phyloP scores from a whole-genome alignment of 768 basidiomycete genomes.

The Hypsizygus marmoreus region DNA sequence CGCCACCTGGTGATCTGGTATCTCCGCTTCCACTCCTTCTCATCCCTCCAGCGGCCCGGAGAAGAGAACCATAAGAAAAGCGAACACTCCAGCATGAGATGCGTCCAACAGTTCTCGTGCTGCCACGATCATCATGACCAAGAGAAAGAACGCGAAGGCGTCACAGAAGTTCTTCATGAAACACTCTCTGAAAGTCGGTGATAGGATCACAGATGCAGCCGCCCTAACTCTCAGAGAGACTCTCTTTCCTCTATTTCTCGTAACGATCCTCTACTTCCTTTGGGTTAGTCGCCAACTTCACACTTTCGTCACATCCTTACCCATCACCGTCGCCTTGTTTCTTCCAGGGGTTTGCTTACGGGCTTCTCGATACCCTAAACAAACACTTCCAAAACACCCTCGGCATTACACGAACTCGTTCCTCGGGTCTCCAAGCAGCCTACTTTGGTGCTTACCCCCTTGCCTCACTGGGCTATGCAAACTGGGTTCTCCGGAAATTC shows the following conservation, averaged over 20 bases:
- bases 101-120: not conserved
- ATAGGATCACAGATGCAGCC: constrained; percentile 33
- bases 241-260: constrained; percentile 33
- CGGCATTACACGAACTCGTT: constrained; percentile 33
- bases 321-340: not conserved
- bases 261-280: constrained; percentile 37
- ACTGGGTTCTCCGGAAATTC: constrained; percentile 33
- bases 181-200: constrained; percentile 33
- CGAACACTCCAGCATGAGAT: not conserved
- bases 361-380: constrained; percentile 35
- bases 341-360: constrained; percentile 33
- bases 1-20: constrained; percentile 17
- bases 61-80: constrained; percentile 4
- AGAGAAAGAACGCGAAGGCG: constrained; percentile 1
- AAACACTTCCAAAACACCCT: constrained; percentile 36
- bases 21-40: not conserved
- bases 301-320: not conserved
- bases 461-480: constrained; percentile 34
- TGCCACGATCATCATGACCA: constrained; percentile 8
- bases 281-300: constrained; percentile 25
- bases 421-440: constrained; percentile 35
- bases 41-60: constrained; percentile 14
- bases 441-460: constrained; percentile 38
- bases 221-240: constrained; percentile 32
- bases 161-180: constrained; percentile 20